Evolutionary conservation across 768 basidiomycete species (phyloP).

Genomic region (Lenzites betulinus): DNA sequence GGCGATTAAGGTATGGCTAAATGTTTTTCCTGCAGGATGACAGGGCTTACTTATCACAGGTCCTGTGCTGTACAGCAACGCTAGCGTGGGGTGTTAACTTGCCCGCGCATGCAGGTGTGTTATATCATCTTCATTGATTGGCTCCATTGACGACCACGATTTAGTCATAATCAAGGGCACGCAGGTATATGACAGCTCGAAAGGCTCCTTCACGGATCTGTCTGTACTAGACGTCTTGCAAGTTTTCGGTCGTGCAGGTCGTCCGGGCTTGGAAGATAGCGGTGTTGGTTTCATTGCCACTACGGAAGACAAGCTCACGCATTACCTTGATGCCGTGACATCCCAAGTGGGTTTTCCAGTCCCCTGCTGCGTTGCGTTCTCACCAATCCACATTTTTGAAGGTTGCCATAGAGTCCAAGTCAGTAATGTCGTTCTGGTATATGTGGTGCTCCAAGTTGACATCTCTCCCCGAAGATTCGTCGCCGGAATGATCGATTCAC

Average conservation of each 20-base stretch:
- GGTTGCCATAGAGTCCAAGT: slow-evolving; percentile 98
- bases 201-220: slow-evolving; percentile 89
- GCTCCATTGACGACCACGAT: not conserved
- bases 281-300: slow-evolving; percentile 98
- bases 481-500: slow-evolving; percentile 81
- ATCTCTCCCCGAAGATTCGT: slow-evolving; percentile 54
- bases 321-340: slow-evolving; percentile 86
- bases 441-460: not conserved
- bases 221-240: slow-evolving; percentile 95
- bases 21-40: not conserved
- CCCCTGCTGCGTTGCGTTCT: not conserved
- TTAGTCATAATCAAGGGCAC: slow-evolving; percentile 96
- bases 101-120: slow-evolving; percentile 90
- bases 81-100: slow-evolving; percentile 99
- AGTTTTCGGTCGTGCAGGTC: slow-evolving; percentile 95
- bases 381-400: slow-evolving; percentile 32
- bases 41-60: slow-evolving; percentile 48
- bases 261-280: slow-evolving; percentile 84
- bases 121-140: slow-evolving; percentile 12
- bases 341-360: slow-evolving; percentile 63
- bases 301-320: slow-evolving; percentile 86
- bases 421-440: slow-evolving; percentile 26
- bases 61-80: slow-evolving; percentile 96
- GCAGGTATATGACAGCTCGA: slow-evolving; percentile 89
- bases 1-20: slow-evolving; percentile 75